Evolutionary conservation across 1,284 basidiomycete species (phyloP).

Genomic region (Athelia psychrophila): DNA sequence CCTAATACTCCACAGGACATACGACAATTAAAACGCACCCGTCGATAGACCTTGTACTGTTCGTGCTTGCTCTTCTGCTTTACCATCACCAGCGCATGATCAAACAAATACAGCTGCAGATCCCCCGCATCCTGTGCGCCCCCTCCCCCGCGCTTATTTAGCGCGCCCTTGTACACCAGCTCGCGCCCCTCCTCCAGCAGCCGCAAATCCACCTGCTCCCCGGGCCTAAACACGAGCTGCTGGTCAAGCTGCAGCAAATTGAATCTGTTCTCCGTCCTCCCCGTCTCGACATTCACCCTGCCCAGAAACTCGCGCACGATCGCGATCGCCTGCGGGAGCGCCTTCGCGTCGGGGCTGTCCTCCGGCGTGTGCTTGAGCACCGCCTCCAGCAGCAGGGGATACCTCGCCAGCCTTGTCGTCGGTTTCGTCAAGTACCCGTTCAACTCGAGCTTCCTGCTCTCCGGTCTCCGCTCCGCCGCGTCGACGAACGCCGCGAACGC

Average conservation of each 20-base stretch:
- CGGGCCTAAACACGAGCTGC: slow-evolving; percentile 83
- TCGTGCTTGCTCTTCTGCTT: slow-evolving; percentile 94
- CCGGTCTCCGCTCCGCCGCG: slow-evolving; percentile 88
- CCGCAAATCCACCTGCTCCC: slow-evolving; percentile 85
- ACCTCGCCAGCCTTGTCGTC: slow-evolving; percentile 94
- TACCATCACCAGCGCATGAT: slow-evolving; percentile 95
- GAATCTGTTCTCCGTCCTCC: slow-evolving; percentile 91
- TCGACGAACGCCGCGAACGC: slow-evolving; percentile 98
- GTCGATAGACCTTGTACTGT: slow-evolving; percentile 91
- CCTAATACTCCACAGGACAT: slow-evolving; percentile 2
- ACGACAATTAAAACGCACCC: slow-evolving; percentile 49
- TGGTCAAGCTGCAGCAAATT: slow-evolving; percentile 89
- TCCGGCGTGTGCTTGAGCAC: slow-evolving; percentile 93
- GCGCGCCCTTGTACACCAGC: slow-evolving; percentile 90
- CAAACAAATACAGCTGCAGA: slow-evolving; percentile 92
- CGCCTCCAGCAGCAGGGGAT: slow-evolving; percentile 91
- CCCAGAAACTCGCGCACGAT: slow-evolving; percentile 83
- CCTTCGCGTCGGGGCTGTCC: slow-evolving; percentile 84
- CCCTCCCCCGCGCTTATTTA: slow-evolving; percentile 85
- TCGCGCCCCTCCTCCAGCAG: slow-evolving; percentile 87
- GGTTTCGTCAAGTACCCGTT: slow-evolving; percentile 99
- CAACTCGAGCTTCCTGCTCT: slow-evolving; percentile 94
- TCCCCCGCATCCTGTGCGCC: slow-evolving; percentile 81
- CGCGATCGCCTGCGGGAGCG: slow-evolving; percentile 77
- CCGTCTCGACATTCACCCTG: slow-evolving; percentile 90